A percentile compares a stretch with the other conserved stretches of the same genome.
Evolutionary conservation across 352 stramenopile genomes (phyloP).

Genomic region (Phytophthora colocasiae): DNA sequence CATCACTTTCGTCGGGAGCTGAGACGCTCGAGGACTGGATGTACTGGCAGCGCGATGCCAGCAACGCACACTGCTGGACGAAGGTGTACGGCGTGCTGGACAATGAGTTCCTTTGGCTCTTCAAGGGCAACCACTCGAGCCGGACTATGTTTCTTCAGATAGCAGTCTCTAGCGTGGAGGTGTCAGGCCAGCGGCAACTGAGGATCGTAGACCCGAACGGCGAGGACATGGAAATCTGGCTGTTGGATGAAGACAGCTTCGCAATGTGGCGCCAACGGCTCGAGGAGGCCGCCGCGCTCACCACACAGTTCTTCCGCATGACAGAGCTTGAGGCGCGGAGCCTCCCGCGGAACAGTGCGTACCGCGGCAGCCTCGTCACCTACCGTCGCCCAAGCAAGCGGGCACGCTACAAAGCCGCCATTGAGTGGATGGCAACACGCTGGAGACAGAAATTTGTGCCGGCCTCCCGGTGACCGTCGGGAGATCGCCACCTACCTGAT

Average conservation of each 20-base stretch:
- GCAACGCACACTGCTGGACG: conserved; percentile 76
- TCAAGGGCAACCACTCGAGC: conserved; percentile 67
- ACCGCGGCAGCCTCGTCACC: conserved; percentile 74
- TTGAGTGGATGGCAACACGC: conserved; percentile 47
- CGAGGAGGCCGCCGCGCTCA: conserved; percentile 66
- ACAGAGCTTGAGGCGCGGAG: conserved; percentile 59
- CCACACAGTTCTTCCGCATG: conserved; percentile 70
- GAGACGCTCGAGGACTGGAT: conserved; percentile 79
- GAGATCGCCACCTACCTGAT: neutral
- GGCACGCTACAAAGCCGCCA: conserved; percentile 51
- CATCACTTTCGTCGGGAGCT: conserved; percentile 35
- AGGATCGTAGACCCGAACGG: conserved; percentile 79
- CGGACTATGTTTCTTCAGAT: conserved; percentile 79
- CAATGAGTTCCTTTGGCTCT: conserved; percentile 85
- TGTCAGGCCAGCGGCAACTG: conserved; percentile 69
- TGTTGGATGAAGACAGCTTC: conserved; percentile 65
- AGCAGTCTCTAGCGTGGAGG: conserved; percentile 71
- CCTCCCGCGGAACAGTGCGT: conserved; percentile 66
- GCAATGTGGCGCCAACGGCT: conserved; percentile 58
- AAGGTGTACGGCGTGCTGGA: conserved; percentile 84
- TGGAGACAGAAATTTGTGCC: conserved; percentile 48
- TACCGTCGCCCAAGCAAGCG: conserved; percentile 65
- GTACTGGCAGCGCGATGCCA: conserved; percentile 84
- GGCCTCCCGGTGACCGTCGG: conserved; percentile 15
- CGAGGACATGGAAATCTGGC: conserved; percentile 78